A percentile compares a stretch with the other conserved stretches of the same genome.
Evolutionary conservation across 257 asterid genomes (phyloP).

Genomic region (Scutellaria minor): DNA sequence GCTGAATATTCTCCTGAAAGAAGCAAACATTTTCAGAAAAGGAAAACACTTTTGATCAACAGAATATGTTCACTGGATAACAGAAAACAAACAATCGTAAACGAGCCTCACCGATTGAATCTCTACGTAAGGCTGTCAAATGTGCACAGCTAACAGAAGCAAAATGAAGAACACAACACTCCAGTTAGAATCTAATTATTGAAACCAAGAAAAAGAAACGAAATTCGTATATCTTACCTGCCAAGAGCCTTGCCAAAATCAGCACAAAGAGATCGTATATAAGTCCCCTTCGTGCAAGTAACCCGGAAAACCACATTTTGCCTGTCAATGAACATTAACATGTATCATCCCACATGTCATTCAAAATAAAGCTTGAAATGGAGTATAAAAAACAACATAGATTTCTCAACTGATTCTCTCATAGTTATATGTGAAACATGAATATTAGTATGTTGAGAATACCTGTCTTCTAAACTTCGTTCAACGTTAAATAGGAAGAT

Average conservation of each 20-base stretch:
- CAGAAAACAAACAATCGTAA: background rate
- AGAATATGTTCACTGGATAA: background rate
- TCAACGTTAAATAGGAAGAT: constrained; percentile 78
- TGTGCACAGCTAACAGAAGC: constrained; percentile 80
- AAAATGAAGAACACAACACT: background rate
- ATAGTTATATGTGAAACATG: background rate
- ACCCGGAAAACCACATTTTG: constrained; percentile 92
- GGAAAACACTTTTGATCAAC: background rate
- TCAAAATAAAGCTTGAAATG: background rate
- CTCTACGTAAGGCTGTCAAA: constrained; percentile 88
- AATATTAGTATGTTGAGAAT: constrained; percentile 3
- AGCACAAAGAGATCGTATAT: constrained; percentile 92
- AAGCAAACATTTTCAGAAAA: too few species aligned
- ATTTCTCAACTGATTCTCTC: background rate
- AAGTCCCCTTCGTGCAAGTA: constrained; percentile 96
- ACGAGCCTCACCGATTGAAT: constrained; percentile 72
- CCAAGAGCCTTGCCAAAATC: constrained; percentile 92
- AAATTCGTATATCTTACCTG: constrained; percentile 52
- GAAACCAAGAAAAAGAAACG: too few species aligned
- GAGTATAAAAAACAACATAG: constrained; percentile 3
- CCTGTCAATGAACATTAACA: constrained; percentile 43
- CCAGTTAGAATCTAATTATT: background rate
- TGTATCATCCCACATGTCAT: background rate
- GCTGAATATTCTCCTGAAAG: constrained; percentile 81
- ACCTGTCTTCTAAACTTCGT: constrained; percentile 96